Evolutionary conservation across 2,329 filamentous ascomycete species (phyloP), one percentile per base, ranked within the genome.

Genomic region (Pyrenophora tritici-repentis): DNA sequence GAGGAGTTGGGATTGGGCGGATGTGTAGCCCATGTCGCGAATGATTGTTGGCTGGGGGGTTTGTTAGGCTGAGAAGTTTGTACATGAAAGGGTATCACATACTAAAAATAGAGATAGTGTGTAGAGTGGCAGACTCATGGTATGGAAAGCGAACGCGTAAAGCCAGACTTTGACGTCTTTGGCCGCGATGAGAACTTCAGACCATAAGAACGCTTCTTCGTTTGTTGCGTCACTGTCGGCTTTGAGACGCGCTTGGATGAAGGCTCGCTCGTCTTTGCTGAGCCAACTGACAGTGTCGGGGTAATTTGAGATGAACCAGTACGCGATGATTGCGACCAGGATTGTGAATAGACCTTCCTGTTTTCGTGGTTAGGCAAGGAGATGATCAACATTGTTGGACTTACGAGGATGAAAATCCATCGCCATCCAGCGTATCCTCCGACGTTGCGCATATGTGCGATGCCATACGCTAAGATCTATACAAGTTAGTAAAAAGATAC

Each of bases 101-200:
- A 72, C 70, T 33, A 75, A 39, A 36, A 75, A 75, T 2, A 75
- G 59, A 13, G 71, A 73, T 9, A 75, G 45, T 0, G 71, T 74
- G 45, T 74, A 75, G 1, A 75, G 49, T 0, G 72, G 72, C 6
- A 91, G 71, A 49, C 84, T 87, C 78, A 90, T 85, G 4, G 86
- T 89, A 66, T 91, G 87, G 61, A 89, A 90, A 0, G 81, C 83
- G 0, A 89, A 68, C 0, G 86, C 86, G 58, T 91, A 91, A 0
- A 91, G 77, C 71, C 70, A 73, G 5, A 69, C 56, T 41, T 73
- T 73, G 33, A 66, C 41, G 29, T 73, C 71, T 44, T 78, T 82
- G 34, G 90, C 69, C 0, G 88, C 88, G 14, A 82, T 76, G 18
- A 71, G 49, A 0, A 91, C 88, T 16, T 86, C 85, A 0, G 59